Evolutionary conservation across 805 yeast species (phyloP).

Genomic region (Candida coleopterorum): DNA sequence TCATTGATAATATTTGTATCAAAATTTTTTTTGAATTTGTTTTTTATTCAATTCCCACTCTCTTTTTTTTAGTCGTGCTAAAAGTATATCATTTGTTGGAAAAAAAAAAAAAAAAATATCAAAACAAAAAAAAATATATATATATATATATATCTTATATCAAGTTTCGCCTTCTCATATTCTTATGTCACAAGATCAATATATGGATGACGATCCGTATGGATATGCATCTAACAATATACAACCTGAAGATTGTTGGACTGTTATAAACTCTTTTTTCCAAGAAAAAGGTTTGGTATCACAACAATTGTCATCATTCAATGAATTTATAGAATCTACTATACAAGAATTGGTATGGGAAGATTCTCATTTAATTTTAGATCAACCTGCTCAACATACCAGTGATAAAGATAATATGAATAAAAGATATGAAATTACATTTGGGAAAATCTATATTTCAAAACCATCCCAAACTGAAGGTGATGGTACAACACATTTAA

Average conservation of each 20-base stretch:
- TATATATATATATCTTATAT: no score
- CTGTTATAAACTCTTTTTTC: slow-evolving; percentile 93
- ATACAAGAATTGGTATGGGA: slow-evolving; percentile 96
- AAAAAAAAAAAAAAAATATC: slow-evolving; percentile 4
- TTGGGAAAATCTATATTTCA: slow-evolving; percentile 94
- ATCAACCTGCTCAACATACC: slow-evolving; percentile 97
- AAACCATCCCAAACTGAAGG: slow-evolving; percentile 99
- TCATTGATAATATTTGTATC: not conserved
- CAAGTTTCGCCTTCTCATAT: not conserved
- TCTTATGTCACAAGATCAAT: slow-evolving; percentile 14
- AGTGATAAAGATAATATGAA: slow-evolving; percentile 85
- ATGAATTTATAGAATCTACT: slow-evolving; percentile 94
- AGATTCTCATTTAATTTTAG: slow-evolving; percentile 88
- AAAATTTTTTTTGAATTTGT: no score
- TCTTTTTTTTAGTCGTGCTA: slow-evolving; percentile 6
- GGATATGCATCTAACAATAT: slow-evolving; percentile 63
- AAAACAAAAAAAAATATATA: not conserved
- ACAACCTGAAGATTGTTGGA: slow-evolving; percentile 99
- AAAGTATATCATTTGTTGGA: not conserved
- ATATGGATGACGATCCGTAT: slow-evolving; percentile 53
- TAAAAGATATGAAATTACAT: slow-evolving; percentile 92
- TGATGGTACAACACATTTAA: slow-evolving; percentile 98
- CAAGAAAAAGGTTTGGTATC: slow-evolving; percentile 95
- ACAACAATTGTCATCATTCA: slow-evolving; percentile 96
- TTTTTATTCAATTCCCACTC: no score